Evolutionary conservation across 495 filamentous ascomycete genomes (phyloP).

Genomic region (Pseudoneurospora amorphoporcata): DNA sequence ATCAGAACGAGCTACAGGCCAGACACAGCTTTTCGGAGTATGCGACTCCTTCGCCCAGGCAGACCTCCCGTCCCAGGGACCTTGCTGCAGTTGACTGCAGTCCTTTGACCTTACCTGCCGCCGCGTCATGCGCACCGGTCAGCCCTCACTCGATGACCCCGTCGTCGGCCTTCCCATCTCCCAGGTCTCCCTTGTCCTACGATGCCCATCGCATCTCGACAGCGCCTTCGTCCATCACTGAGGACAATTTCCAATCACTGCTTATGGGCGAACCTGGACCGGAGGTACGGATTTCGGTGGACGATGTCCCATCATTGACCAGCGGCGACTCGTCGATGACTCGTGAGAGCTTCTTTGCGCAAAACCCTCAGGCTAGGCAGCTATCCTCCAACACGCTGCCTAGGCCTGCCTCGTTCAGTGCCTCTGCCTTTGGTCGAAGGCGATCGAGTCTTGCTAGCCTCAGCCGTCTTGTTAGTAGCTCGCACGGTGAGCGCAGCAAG

Average conservation of each 20-base stretch:
- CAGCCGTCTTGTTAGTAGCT: constrained; percentile 69
- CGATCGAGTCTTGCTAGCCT: constrained; percentile 78
- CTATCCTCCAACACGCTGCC: constrained; percentile 13
- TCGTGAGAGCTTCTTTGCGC: constrained; percentile 42
- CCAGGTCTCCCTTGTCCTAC: constrained; percentile 51
- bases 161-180: constrained; percentile 47
- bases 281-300: constrained; percentile 62
- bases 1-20: background rate
- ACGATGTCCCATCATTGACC: constrained; percentile 79
- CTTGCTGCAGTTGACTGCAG: constrained; percentile 41
- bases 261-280: constrained; percentile 52
- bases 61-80: constrained; percentile 43
- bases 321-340: constrained; percentile 83
- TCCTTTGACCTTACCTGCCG: constrained; percentile 32
- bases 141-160: constrained; percentile 42
- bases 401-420: constrained; percentile 59
- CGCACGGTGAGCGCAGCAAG: constrained; percentile 71
- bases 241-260: constrained; percentile 54
- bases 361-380: constrained; percentile 32
- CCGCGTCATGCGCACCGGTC: constrained; percentile 36
- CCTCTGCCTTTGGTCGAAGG: constrained; percentile 57
- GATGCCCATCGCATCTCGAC: constrained; percentile 62
- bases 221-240: constrained; percentile 57
- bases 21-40: constrained; percentile 33
- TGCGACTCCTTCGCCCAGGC: constrained; percentile 46